Base-by-base conservation (phyloP, 129 eudicot species). In the Sambucus nigra region DNA sequence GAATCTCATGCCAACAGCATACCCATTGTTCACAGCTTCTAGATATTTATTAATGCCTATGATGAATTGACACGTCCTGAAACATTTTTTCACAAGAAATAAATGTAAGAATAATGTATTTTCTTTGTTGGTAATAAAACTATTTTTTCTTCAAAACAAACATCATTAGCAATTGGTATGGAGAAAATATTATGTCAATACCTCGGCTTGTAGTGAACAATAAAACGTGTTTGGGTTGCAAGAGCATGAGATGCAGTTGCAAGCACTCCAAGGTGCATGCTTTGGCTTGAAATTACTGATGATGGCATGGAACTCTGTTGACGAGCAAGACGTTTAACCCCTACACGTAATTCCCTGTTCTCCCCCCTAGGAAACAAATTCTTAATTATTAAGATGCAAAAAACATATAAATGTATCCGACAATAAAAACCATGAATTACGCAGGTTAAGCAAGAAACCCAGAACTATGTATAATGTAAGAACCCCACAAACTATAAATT, bases 241-340 rank as follows among this genome's bases (percentile, higher is more conserved):
- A 91, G 70, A 9, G 98, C 98, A 71, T 91, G 98, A 47, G 95
- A 91, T 50, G 98, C 98, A 11, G 98, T 91, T 17, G 98, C 98
- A 45, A 91, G 93, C 50, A 89, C 95, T 48, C 97, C 97, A 25
- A 89, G 73, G 62, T 89, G 97, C 97, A 89, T 89, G 53, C 98
- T 91, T 51, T 91, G 98, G 55, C 95, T 91, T 10, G 98, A 91
- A 60, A 91, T 91, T 18, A 91, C 95, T 8, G 98, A 91, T 5
- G 98, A 77, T 1, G 98, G 98, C 81, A 85, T 76, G 25, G 80
- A 70, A 59, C 60, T 78, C 53, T 76, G 98, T 60, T 91, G 95
- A 42, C 77, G 77, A 41, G 83, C 76, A 61, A 62, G 75, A 15
- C 98, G 83, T 14, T 94, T 71, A 53, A 91, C 89, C 15, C 98